A percentile compares a stretch with the other conserved stretches of the same genome.
These are phyloP conservation scores for Populus hybrid DNA, from an alignment of 441 rosid genomes.

Conservation along the genomic window DNA sequence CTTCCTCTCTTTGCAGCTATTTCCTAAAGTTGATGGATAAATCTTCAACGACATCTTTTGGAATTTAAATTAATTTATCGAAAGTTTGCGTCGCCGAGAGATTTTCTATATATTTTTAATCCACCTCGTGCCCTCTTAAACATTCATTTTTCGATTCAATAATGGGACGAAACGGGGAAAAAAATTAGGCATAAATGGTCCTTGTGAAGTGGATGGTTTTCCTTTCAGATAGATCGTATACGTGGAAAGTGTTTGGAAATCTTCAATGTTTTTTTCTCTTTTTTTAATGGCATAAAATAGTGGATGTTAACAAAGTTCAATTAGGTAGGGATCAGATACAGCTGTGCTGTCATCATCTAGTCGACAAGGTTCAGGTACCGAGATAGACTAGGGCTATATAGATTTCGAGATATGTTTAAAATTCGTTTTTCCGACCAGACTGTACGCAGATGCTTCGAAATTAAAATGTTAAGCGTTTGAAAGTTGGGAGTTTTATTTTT, in stretches of 20 bases:
- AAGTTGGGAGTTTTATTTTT: not conserved
- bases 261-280: not conserved
- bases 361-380: not conserved
- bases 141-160: not conserved
- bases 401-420: not conserved
- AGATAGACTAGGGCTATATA: not conserved
- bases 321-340: not conserved
- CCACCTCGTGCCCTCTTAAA: not conserved
- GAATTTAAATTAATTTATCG: not conserved
- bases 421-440: not conserved
- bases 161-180: not conserved
- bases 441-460: not conserved
- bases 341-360: not conserved
- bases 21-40: not conserved
- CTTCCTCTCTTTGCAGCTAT: not conserved
- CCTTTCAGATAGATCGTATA: not conserved
- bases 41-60: not conserved
- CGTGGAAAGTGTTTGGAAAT: not conserved
- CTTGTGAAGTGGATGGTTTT: not conserved
- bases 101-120: not conserved
- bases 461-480: not conserved
- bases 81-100: not conserved
- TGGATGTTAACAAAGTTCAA: not conserved
- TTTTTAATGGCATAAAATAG: not conserved
- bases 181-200: not conserved